Percentiles rank a stretch among this genome's conserved stretches.
phyloP scores from a whole-genome alignment of 805 yeast genomes.

The Suhomyces sp. region DNA sequence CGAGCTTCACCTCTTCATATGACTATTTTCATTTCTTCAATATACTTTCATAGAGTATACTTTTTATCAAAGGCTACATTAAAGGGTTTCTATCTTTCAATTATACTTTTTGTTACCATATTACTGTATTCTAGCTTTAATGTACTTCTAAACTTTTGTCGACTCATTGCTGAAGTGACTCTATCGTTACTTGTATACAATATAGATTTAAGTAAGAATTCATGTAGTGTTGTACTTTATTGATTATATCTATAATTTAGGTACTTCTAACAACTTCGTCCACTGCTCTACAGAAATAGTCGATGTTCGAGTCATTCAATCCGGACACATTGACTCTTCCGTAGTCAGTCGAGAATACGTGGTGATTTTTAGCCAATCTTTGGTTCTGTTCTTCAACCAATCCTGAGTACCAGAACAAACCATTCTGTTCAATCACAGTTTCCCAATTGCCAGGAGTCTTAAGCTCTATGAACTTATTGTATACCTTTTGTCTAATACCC shows the following conservation, averaged over 20 bases:
- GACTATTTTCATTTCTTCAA: too few relatives aligned
- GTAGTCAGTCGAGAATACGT: slow-evolving; percentile 36
- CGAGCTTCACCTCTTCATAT: too few relatives aligned
- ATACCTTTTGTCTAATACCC: slow-evolving; percentile 29
- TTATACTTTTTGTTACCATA: too few relatives aligned
- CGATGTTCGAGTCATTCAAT: slow-evolving; percentile 39
- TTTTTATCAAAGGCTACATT: too few relatives aligned
- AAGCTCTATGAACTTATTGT: slow-evolving; percentile 29
- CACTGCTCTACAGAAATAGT: slow-evolving; percentile 34
- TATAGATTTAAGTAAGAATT: too few relatives aligned
- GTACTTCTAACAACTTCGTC: slow-evolving; percentile 35
- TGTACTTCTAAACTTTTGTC: too few relatives aligned
- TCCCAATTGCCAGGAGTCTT: slow-evolving; percentile 47
- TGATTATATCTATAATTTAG: too few relatives aligned
- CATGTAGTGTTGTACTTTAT: too few relatives aligned
- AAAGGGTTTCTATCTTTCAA: too few relatives aligned
- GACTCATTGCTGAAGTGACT: too few relatives aligned
- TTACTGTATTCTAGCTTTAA: slow-evolving; percentile 2
- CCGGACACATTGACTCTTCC: slow-evolving; percentile 50
- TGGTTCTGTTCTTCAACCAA: slow-evolving; percentile 34
- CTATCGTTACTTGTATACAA: too few relatives aligned
- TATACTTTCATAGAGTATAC: too few relatives aligned
- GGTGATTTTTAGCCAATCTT: slow-evolving; percentile 32
- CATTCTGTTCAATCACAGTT: slow-evolving; percentile 34
- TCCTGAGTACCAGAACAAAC: slow-evolving; percentile 47